Evolutionary conservation across 2,329 filamentous ascomycete genomes (phyloP), one percentile per base, ranked within the genome.

Genomic region (Scedosporium aurantiacum): DNA sequence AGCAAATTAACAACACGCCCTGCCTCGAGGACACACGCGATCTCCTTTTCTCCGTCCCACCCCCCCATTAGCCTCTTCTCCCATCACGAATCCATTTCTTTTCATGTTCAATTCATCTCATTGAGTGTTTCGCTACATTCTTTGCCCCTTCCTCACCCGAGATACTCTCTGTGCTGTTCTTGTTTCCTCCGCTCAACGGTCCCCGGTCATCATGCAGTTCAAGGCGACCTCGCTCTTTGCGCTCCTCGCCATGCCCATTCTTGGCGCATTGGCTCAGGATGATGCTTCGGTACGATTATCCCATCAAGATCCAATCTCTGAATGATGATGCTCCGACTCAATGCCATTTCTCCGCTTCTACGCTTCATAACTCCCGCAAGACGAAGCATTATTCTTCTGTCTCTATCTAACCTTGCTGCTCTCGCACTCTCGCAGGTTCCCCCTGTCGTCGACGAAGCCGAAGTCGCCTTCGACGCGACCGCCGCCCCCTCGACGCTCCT

Each of bases 191-290:
- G 23, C 37, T 37, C 25, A 23, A 50, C 41, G 43, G 41, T 58
- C 45, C 47, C 47, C 45, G 41, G 63, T 64, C 73, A 78, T 72
- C 72, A 94, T 94, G 90, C 84, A 87, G 76, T 84, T 90, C 75
- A 87, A 85, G 76, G 81, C 89, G 70, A 52, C 58, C 32, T 84
- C 89, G 68, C 80, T 87, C 63, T 77, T 93, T 69, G 86, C 87
- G 68, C 76, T 92, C 64, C 78, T 91, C 74, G 87, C 88, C 64
- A 77, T 90, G 68, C 83, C 85, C 72, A 81, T 86, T 67, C 77
- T 88, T 66, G 80, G 83, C 72, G 85, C 82, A 68, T 79, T 84
- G 68, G 85, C 85, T 56, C 45, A 59, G 50, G 52, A 76, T 63
- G 78, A 79, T 69, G 60, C 54, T 18, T 60, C 64, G 28, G 83